phyloP scores from a whole-genome alignment of 1,284 basidiomycete species.

The Cryptococcus sp. region DNA sequence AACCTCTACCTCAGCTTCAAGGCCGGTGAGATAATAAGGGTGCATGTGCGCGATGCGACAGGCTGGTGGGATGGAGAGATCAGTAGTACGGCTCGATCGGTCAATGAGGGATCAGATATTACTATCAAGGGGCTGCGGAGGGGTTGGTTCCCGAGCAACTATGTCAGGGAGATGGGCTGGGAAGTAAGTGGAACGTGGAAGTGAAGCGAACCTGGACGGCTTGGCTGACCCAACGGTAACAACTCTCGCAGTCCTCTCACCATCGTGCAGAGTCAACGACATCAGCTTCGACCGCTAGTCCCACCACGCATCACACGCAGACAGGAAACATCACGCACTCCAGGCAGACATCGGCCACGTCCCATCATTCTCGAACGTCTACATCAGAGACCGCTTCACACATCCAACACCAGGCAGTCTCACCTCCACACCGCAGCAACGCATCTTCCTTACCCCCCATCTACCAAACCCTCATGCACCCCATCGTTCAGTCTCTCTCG shows the following conservation, averaged over 20 bases:
- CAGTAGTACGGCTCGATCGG: conserved; percentile 56
- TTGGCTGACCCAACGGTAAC: conserved; percentile 20
- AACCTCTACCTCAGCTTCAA: conserved; percentile 85
- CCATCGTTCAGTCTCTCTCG: conserved; percentile 76
- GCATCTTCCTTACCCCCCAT: conserved; percentile 17
- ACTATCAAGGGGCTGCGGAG: conserved; percentile 54
- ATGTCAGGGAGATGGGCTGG: conserved; percentile 47
- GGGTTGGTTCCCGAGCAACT: conserved; percentile 97
- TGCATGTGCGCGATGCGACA: conserved; percentile 79
- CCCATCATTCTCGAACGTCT: conserved; percentile 19
- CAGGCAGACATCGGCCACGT: conserved; percentile 19
- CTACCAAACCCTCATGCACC: conserved; percentile 51
- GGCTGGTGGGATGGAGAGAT: conserved; percentile 99
- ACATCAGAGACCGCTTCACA: conserved; percentile 17
- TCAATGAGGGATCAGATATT: conserved; percentile 8
- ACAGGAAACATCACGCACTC: conserved; percentile 6
- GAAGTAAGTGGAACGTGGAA: too few species aligned
- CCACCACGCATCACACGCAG: conserved; percentile 7
- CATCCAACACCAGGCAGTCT: conserved; percentile 11
- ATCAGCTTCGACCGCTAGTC: conserved; percentile 15
- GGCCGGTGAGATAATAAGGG: conserved; percentile 86
- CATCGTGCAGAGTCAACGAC: conserved; percentile 16
- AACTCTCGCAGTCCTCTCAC: conserved; percentile 9
- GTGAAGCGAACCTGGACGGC: conserved; percentile 10
- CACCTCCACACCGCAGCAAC: conserved; percentile 9